A percentile compares a stretch with the other conserved stretches of the same genome.
Conservation (phyloP, 2,329 filamentous ascomycete species). For the Fusarium tjaetaba region DNA sequence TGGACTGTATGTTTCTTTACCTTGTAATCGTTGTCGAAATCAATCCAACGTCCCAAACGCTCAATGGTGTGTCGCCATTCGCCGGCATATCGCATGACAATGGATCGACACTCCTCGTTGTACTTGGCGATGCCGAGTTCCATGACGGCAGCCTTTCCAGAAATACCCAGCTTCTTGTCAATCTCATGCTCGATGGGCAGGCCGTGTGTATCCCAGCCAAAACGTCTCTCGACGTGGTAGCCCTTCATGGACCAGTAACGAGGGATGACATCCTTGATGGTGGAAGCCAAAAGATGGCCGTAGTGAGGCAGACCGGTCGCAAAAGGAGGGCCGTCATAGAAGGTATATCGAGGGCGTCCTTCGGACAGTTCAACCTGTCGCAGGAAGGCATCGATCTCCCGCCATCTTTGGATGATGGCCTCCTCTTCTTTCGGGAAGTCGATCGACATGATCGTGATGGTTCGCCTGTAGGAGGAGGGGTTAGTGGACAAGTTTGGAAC, state of each 20-base stretch:
- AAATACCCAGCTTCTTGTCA: slow-evolving; percentile 93
- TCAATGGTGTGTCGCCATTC: slow-evolving; percentile 93
- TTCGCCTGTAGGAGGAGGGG: slow-evolving; percentile 17
- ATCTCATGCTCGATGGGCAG: slow-evolving; percentile 97
- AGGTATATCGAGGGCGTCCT: slow-evolving; percentile 86
- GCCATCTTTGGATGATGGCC: slow-evolving; percentile 84
- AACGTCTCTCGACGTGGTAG: slow-evolving; percentile 88
- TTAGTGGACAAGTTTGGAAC: slow-evolving; percentile 14
- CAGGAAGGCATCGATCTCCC: slow-evolving; percentile 90
- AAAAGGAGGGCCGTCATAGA: slow-evolving; percentile 90
- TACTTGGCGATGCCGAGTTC: slow-evolving; percentile 88
- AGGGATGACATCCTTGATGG: slow-evolving; percentile 97
- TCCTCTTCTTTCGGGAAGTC: slow-evolving; percentile 94
- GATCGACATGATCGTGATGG: slow-evolving; percentile 74
- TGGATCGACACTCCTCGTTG: slow-evolving; percentile 89
- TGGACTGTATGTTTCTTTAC: slow-evolving; percentile 47
- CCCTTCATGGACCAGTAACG: slow-evolving; percentile 99
- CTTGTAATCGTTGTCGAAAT: slow-evolving; percentile 98
- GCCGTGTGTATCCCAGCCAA: slow-evolving; percentile 95
- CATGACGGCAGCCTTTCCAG: slow-evolving; percentile 85
- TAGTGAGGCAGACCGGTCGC: slow-evolving; percentile 76
- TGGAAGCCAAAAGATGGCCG: slow-evolving; percentile 84
- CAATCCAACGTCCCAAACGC: slow-evolving; percentile 91
- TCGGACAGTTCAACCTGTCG: slow-evolving; percentile 85
- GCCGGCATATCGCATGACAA: slow-evolving; percentile 88